Evolutionary conservation across 345 rosid species (phyloP).

Genomic region (Boechera stricta): DNA sequence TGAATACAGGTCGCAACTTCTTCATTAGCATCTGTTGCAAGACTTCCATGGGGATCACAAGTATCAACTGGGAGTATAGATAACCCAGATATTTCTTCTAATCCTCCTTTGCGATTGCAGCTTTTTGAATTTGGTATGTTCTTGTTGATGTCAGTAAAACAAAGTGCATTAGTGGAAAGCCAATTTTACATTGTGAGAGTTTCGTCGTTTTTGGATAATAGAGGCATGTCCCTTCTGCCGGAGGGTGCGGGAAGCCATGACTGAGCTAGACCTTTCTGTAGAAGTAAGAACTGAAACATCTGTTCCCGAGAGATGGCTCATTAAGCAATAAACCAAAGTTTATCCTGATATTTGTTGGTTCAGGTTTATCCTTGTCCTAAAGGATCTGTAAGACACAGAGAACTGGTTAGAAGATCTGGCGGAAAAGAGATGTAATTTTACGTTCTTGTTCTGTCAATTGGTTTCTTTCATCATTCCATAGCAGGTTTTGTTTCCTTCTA

Average conservation of each 20-base stretch:
- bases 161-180: not conserved
- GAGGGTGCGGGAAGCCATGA: conserved; percentile 82
- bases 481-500: not conserved
- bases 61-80: conserved; percentile 43
- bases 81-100: conserved; percentile 40
- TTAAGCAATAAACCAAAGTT: conserved; percentile 11
- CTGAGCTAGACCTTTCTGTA: conserved; percentile 82
- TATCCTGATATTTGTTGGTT: conserved; percentile 35
- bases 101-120: conserved; percentile 61
- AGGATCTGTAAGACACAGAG: conserved; percentile 79
- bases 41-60: conserved; percentile 83
- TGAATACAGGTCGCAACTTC: conserved; percentile 67
- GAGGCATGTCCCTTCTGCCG: conserved; percentile 94
- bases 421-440: conserved; percentile 78
- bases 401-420: conserved; percentile 71
- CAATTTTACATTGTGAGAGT: not conserved
- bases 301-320: not conserved
- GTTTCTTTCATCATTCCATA: conserved; percentile 11
- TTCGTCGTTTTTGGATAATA: conserved; percentile 45
- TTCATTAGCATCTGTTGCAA: conserved; percentile 64
- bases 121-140: conserved; percentile 78
- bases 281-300: conserved; percentile 53
- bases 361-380: conserved; percentile 92
- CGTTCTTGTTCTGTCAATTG: conserved; percentile 18
- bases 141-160: not conserved